phyloP scores from a whole-genome alignment of 768 basidiomycete species.

The Lactarius akahatsu region DNA sequence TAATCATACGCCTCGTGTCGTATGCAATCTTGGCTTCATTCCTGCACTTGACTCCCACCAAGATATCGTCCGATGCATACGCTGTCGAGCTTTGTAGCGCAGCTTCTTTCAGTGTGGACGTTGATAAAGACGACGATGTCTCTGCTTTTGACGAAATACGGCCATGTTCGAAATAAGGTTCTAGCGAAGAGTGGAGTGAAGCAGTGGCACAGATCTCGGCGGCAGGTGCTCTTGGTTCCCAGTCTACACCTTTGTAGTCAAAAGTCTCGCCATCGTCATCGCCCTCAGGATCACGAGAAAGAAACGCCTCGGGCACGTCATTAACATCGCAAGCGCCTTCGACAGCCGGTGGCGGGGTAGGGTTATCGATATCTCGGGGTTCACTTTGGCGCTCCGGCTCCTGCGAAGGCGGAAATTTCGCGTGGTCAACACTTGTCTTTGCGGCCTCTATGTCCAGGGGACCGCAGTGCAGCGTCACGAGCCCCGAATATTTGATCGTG shows the following conservation, averaged over 20 bases:
- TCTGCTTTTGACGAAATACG: not conserved
- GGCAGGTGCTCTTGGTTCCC: not conserved
- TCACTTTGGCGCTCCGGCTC: not conserved
- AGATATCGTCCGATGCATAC: slow-evolving; percentile 20
- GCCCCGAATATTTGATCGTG: not conserved
- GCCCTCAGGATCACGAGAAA: not conserved
- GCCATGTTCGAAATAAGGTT: no score
- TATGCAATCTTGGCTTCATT: not conserved
- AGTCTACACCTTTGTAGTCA: slow-evolving; percentile 18
- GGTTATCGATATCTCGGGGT: no score
- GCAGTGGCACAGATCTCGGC: not conserved
- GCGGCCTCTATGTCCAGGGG: not conserved
- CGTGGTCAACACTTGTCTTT: not conserved
- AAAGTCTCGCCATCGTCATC: slow-evolving; percentile 11
- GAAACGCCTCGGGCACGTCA: not conserved
- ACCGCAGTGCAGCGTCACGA: not conserved
- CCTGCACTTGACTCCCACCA: not conserved
- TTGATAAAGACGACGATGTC: not conserved
- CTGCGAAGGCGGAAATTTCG: not conserved
- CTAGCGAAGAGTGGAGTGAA: not conserved
- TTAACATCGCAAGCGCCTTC: not conserved
- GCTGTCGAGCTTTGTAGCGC: not conserved
- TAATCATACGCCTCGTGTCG: not conserved
- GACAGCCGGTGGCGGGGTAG: not conserved
- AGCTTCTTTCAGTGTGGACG: not conserved